Conservation (phyloP, 192 early-diverging fungal species). For the Spizellomyces punctatus region DNA sequence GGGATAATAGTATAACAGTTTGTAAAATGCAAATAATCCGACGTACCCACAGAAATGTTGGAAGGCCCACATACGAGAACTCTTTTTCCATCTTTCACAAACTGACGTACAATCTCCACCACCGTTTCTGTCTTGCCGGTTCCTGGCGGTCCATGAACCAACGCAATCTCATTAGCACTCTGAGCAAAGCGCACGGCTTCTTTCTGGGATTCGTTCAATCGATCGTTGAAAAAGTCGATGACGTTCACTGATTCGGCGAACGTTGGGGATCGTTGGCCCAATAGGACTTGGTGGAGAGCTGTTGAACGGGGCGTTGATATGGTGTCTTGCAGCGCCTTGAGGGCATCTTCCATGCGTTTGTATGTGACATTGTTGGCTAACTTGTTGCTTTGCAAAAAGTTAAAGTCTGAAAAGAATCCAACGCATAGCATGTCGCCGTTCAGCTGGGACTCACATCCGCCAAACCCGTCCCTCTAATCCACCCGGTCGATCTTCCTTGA, state of each 20-base stretch:
- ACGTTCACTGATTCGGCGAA: slow-evolving; percentile 25
- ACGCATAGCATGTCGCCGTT: background rate
- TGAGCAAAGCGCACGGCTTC: slow-evolving; percentile 69
- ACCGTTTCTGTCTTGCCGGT: slow-evolving; percentile 77
- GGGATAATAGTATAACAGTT: background rate
- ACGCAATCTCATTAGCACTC: slow-evolving; percentile 62
- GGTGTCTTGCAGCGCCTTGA: background rate
- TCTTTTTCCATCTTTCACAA: slow-evolving; percentile 58
- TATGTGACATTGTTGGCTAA: slow-evolving; percentile 36
- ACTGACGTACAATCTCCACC: slow-evolving; percentile 83
- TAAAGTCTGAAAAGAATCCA: background rate
- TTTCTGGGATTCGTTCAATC: slow-evolving; percentile 71
- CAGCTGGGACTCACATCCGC: slow-evolving; percentile 19
- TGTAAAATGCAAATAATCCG: background rate
- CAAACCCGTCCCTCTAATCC: slow-evolving; percentile 13
- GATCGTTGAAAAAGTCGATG: slow-evolving; percentile 56
- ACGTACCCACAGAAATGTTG: slow-evolving; percentile 80
- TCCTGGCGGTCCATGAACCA: slow-evolving; percentile 88
- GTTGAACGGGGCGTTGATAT: background rate
- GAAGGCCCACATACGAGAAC: slow-evolving; percentile 89
- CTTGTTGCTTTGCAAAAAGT: slow-evolving; percentile 18
- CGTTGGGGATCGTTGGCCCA: slow-evolving; percentile 43
- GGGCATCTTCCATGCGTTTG: slow-evolving; percentile 21
- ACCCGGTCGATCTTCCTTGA: slow-evolving; percentile 62
- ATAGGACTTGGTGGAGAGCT: slow-evolving; percentile 51